Evolutionary conservation across 345 rosid species (phyloP), one percentile per base, ranked within the genome.

Genomic region (Mercurialis annua): DNA sequence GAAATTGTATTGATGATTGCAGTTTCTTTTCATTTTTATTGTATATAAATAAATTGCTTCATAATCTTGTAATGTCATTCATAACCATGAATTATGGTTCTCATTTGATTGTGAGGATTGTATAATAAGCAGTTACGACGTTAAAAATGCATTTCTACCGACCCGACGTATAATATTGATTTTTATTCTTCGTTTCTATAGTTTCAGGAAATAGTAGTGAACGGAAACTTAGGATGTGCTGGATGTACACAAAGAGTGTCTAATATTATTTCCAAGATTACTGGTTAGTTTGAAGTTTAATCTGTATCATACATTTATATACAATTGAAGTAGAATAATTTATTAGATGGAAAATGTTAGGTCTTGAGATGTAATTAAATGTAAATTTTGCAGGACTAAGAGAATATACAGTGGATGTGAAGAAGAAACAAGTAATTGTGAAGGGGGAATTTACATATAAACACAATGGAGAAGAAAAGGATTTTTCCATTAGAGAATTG

Each of bases 161-260:
- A 5, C 10, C 17, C 18, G n/a, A 21, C n/a, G n/a, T n/a, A n/a
- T n/a, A n/a, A n/a, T n/a, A n/a, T n/a, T n/a, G 60, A 40, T 50
- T 38, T 15, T n/a, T 4, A 44, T 31, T 17, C 1, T 31, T 9
- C 3, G 16, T 68, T 46, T 63, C 51, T 73, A n/a, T n/a, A 84
- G 88, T 76, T 80, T 74, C 87, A 84, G 83, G 81, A 72, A 10
- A 73, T 86, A 56, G 89, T 78, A 64, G 64, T 86, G 78, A 68
- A 70, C 10, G 87, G 82, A 67, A 79, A 80, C 76, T 49, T 76
- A 80, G 78, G 84, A 18, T 86, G 89, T 40, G 66, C 62, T 55
- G 33, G 47, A 23, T 84, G 92, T 20, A 76, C 63, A 40, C 49
- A 38, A 44, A 73, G 76, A 59, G 84, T 81, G 66, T 57, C 78